These are phyloP conservation scores for Colletotrichum truncatum DNA, from an alignment of 2,329 filamentous ascomycete species.

Conservation along the genomic window DNA sequence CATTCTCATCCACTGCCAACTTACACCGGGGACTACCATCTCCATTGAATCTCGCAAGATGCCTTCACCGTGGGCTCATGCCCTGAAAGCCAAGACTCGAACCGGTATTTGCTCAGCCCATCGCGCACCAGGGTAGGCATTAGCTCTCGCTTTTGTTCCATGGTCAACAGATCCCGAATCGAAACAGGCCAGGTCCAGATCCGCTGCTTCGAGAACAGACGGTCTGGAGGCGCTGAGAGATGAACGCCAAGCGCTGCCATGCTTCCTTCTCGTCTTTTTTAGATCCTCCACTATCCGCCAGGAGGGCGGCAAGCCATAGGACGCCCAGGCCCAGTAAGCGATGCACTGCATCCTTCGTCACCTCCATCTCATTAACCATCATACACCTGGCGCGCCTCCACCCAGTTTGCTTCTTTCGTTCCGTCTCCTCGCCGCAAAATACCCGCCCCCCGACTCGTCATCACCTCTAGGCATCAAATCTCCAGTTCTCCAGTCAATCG, in stretches of 20 bases:
- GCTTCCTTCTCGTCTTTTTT: neutral
- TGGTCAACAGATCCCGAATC: neutral
- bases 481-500: conserved; percentile 18
- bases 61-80: neutral
- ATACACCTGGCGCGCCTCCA: neutral
- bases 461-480: neutral
- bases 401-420: neutral
- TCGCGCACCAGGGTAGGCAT: neutral
- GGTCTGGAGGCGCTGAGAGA: neutral
- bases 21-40: neutral
- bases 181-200: neutral
- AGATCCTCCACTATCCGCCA: neutral
- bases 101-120: neutral
- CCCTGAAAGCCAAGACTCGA: neutral
- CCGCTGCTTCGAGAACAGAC: conserved; percentile 23
- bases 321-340: neutral
- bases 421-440: neutral
- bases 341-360: neutral
- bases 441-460: conserved; percentile 18
- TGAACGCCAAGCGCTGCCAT: conserved; percentile 10
- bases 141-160: neutral
- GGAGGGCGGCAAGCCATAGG: neutral
- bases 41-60: neutral
- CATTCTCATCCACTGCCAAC: neutral
- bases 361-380: neutral